Base-by-base conservation (phyloP, 192 early-diverging fungal species). In the Diversispora eburnea region DNA sequence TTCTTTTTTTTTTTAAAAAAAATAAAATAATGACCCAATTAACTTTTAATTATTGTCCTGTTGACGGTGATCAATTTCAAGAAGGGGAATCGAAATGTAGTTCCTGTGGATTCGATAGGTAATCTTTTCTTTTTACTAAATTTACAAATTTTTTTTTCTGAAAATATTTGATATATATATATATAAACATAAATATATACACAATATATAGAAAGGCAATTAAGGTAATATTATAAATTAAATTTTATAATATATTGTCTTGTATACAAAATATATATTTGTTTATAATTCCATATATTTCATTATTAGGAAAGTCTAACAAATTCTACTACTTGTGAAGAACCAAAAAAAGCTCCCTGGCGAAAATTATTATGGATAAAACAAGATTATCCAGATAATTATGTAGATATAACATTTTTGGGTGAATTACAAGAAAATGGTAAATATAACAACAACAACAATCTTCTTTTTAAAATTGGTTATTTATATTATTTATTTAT, bases 321-420 rank as follows among this genome's bases (percentile, higher is more conserved):
- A 43, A 65, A 43, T 46, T 43, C 63, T 46, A 17, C 63, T 5
- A 19, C 41, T 57, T n/a, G n/a, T n/a, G n/a, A n/a, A n/a, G 41
- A 67, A 48, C 25, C 0, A 33, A 72, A 57, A 8, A 76, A 75
- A 54, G 5, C 65, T 4, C 82, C 85, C 20, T 97, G 93, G 94
- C 81, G 88, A 45, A 94, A 92, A 79, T 72, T 94, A 1, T 77
- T 97, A 67, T 97, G 93, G 78, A 88, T 94, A 54, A 89, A 90
- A 67, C 95, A 97, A 77, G 88, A 89, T 49, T 96, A 90, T 67
- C 90, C 94, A 6, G 96, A 98, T 77, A 93, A 96, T 78, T 92
- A 96, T 79, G 93, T 96, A 1, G 95, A 96, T 74, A 83, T 84
- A 45, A 89, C 92, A 3, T 98, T 98, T 76, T 75, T 98, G 57